These are phyloP conservation scores for Nitzschia sp. DNA, from an alignment of 108 stramenopile genomes.

Conservation along the genomic window DNA sequence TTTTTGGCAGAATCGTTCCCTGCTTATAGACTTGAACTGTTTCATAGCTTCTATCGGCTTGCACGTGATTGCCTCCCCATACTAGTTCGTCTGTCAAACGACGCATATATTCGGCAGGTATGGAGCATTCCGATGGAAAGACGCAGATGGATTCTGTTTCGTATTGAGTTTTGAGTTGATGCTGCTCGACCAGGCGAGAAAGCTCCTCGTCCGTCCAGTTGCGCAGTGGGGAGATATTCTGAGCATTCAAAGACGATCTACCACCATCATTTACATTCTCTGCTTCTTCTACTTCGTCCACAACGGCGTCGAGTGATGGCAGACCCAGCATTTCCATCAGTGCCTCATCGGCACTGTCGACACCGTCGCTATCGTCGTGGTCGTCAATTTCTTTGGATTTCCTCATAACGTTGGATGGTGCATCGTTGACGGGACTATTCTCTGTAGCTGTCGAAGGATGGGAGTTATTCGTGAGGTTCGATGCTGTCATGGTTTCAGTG, in stretches of 20 bases:
- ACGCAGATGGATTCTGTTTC: slow-evolving; percentile 34
- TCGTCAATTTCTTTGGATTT: slow-evolving; percentile 13
- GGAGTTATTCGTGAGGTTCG: too few species aligned
- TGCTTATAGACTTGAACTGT: slow-evolving; percentile 40
- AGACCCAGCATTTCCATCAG: slow-evolving; percentile 61
- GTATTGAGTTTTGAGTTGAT: slow-evolving; percentile 18
- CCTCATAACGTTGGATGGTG: not conserved
- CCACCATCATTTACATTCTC: not conserved
- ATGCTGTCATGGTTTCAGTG: too few species aligned
- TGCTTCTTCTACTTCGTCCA: slow-evolving; percentile 13
- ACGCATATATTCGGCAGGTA: slow-evolving; percentile 50
- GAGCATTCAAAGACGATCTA: not conserved
- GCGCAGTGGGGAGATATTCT: not conserved
- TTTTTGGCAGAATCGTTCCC: slow-evolving; percentile 37
- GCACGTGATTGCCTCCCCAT: slow-evolving; percentile 35
- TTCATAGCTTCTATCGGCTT: slow-evolving; percentile 54
- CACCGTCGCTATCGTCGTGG: slow-evolving; percentile 8
- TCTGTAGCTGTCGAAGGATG: too few species aligned
- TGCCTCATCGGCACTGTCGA: slow-evolving; percentile 58
- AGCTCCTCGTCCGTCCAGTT: not conserved
- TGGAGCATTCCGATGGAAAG: slow-evolving; percentile 45
- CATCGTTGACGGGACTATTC: too few species aligned
- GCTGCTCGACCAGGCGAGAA: not conserved
- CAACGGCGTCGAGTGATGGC: slow-evolving; percentile 30
- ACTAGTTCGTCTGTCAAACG: slow-evolving; percentile 61